A percentile compares a stretch with the other conserved stretches of the same genome.
phyloP scores from a whole-genome alignment of 768 basidiomycete species.

The Leccinum obscurum region DNA sequence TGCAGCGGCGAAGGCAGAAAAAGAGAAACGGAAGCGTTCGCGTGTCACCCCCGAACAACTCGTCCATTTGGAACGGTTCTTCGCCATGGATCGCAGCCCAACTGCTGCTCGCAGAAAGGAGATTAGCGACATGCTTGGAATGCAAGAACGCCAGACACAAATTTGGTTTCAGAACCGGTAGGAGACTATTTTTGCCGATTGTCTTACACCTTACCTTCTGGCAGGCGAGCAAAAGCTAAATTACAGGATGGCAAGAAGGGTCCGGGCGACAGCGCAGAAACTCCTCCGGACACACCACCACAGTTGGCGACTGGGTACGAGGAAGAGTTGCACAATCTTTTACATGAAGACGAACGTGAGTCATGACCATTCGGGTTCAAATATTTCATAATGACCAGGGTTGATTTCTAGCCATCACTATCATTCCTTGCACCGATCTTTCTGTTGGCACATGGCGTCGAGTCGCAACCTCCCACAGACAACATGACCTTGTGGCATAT shows the following conservation, averaged over 20 bases:
- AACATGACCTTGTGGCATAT: constrained; percentile 75
- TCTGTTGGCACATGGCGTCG: constrained; percentile 80
- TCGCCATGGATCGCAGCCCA: constrained; percentile 68
- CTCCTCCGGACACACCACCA: constrained; percentile 51
- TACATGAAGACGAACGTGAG: constrained; percentile 80
- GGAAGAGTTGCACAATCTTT: constrained; percentile 58
- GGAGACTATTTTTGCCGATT: background rate
- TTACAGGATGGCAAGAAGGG: constrained; percentile 59
- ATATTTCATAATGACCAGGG: constrained; percentile 1
- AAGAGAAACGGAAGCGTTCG: constrained; percentile 70
- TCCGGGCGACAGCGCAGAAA: constrained; percentile 35
- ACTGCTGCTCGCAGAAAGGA: constrained; percentile 70
- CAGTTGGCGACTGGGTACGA: constrained; percentile 53
- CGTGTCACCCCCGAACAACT: constrained; percentile 82
- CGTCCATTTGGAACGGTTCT: constrained; percentile 70
- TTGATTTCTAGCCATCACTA: constrained; percentile 54
- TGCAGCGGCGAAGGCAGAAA: constrained; percentile 33
- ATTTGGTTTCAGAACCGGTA: constrained; percentile 89
- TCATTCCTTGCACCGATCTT: constrained; percentile 75
- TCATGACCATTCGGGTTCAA: constrained; percentile 4
- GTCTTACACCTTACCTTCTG: background rate
- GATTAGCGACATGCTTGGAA: constrained; percentile 71
- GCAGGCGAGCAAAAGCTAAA: constrained; percentile 82
- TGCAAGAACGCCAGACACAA: constrained; percentile 86
- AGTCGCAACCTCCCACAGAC: constrained; percentile 52